Conservation (phyloP, 208 protist genomes). For the Trypanosoma vivax region DNA sequence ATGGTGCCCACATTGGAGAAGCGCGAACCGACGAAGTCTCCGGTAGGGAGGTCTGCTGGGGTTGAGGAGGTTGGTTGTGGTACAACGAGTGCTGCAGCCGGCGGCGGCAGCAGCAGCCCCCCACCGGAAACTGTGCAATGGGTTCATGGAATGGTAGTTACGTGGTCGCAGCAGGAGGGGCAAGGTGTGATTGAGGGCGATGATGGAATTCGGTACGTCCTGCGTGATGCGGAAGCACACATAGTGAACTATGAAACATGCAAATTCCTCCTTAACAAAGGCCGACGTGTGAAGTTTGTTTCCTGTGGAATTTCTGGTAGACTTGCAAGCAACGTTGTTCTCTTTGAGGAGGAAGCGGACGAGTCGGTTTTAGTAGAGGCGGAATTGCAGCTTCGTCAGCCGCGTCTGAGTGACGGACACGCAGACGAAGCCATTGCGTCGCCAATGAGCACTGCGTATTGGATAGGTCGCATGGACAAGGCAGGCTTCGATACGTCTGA, state of each 20-base stretch:
- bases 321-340: constrained; percentile 63
- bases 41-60: background rate
- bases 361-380: constrained; percentile 40
- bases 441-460: constrained; percentile 83
- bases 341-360: constrained; percentile 52
- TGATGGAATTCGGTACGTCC: constrained; percentile 66
- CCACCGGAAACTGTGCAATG: constrained; percentile 38
- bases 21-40: background rate
- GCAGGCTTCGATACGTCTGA: constrained; percentile 79
- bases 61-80: background rate
- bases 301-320: constrained; percentile 51
- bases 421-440: constrained; percentile 76
- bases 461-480: constrained; percentile 78
- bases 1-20: constrained; percentile 44
- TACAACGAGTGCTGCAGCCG: background rate
- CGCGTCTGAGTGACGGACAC: constrained; percentile 54
- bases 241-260: constrained; percentile 49
- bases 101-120: background rate
- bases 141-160: constrained; percentile 57
- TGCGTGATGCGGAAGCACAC: constrained; percentile 69
- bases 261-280: constrained; percentile 46
- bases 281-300: constrained; percentile 66
- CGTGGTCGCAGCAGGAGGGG: constrained; percentile 63
- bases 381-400: constrained; percentile 41
- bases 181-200: constrained; percentile 81